These are phyloP conservation scores for Candida nonsorbophila DNA, from an alignment of 805 yeast genomes.

Conservation along the genomic window DNA sequence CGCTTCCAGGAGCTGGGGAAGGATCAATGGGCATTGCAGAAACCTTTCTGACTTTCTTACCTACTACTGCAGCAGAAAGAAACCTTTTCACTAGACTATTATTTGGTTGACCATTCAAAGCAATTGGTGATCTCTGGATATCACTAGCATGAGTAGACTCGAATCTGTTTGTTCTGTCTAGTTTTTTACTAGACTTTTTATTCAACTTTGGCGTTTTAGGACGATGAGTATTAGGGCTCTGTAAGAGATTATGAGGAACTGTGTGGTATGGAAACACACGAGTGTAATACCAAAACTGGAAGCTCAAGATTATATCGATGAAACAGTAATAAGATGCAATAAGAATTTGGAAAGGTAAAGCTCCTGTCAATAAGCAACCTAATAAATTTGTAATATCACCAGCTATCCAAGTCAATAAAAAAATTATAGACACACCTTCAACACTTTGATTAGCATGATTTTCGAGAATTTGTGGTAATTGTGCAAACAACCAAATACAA, in stretches of 20 bases:
- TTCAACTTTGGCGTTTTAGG: no score
- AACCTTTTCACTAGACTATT: no score
- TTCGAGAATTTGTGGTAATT: constrained; percentile 60
- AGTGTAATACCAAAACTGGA: constrained; percentile 73
- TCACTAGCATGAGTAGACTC: no score
- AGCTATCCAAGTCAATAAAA: constrained; percentile 28
- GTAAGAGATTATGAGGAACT: constrained; percentile 32
- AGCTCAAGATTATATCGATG: constrained; percentile 62
- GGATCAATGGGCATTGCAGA: constrained; percentile 2
- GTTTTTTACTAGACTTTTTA: no score
- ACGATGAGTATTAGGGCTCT: constrained; percentile 26
- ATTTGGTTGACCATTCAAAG: no score
- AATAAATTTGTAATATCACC: constrained; percentile 44
- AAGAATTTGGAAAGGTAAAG: constrained; percentile 73
- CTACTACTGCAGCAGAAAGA: constrained; percentile 4
- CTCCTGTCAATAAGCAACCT: constrained; percentile 75
- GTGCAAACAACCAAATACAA: constrained; percentile 66
- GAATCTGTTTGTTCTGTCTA: no score
- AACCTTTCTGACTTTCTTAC: constrained; percentile 4
- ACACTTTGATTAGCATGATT: constrained; percentile 43
- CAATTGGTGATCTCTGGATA: not conserved
- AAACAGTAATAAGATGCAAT: constrained; percentile 68
- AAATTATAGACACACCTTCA: constrained; percentile 26
- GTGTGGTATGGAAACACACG: constrained; percentile 33
- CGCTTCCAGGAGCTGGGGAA: not conserved